phyloP scores from a whole-genome alignment of 2,329 filamentous ascomycete genomes.

The Diaporthe sp. region DNA sequence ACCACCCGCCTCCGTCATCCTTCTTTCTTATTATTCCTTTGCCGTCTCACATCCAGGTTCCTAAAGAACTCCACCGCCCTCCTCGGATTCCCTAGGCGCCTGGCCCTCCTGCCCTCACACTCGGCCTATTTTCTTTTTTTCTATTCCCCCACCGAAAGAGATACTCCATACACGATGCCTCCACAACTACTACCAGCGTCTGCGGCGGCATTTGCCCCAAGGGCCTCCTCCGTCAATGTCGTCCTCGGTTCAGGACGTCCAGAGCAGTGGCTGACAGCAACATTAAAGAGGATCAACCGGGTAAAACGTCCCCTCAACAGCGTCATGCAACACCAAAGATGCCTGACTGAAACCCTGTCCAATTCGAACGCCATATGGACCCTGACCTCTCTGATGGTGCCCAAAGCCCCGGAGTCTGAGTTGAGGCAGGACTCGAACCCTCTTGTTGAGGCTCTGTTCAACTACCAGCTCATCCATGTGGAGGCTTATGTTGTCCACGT shows the following conservation, averaged over 20 bases:
- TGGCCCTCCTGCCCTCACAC: constrained; percentile 36
- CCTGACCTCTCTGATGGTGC: constrained; percentile 90
- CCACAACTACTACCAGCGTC: constrained; percentile 94
- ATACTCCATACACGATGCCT: constrained; percentile 73
- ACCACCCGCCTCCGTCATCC: constrained; percentile 66
- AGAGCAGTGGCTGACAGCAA: constrained; percentile 96
- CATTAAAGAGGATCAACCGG: constrained; percentile 95
- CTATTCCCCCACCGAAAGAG: constrained; percentile 27
- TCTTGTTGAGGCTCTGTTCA: constrained; percentile 88
- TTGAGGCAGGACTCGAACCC: constrained; percentile 86
- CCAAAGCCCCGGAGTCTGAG: constrained; percentile 89
- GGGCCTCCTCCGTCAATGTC: constrained; percentile 91
- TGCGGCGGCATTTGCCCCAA: constrained; percentile 94
- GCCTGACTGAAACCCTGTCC: constrained; percentile 93
- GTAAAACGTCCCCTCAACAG: constrained; percentile 98
- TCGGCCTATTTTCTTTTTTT: constrained; percentile 38
- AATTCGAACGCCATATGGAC: constrained; percentile 94
- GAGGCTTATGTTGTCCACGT: constrained; percentile 99
- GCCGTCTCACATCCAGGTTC: constrained; percentile 48
- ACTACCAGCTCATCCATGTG: constrained; percentile 92
- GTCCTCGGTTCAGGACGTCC: constrained; percentile 87
- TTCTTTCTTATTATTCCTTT: constrained; percentile 58
- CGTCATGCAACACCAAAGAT: constrained; percentile 94
- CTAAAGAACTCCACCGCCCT: constrained; percentile 56
- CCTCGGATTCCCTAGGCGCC: constrained; percentile 34